Conservation (phyloP, 495 filamentous ascomycete species). For the Podospora pseudopauciseta region DNA sequence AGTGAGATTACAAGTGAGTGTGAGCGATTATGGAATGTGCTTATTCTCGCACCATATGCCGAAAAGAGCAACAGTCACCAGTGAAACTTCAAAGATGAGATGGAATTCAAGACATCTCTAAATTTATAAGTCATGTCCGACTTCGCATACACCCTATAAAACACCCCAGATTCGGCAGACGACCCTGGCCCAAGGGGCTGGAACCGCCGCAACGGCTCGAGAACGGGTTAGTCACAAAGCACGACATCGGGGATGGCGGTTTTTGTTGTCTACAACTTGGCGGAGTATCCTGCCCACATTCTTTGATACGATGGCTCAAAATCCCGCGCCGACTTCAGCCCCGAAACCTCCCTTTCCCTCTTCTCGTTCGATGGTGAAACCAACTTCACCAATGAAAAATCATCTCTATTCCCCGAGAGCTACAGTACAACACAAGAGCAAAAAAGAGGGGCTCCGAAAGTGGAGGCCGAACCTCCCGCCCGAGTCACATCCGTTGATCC, state of each 20-base stretch:
- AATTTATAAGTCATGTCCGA: neutral
- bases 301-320: neutral
- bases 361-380: too few species aligned
- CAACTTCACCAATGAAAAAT: neutral
- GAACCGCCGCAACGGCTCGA: conserved; percentile 10
- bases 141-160: neutral
- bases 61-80: neutral
- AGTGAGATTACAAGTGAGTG: neutral
- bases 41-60: neutral
- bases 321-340: neutral
- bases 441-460: conserved; percentile 3
- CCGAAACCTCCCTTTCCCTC: neutral
- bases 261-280: neutral
- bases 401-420: neutral
- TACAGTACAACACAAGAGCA: neutral
- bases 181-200: conserved; percentile 8
- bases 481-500: neutral
- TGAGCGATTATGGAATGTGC: neutral
- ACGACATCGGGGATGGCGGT: conserved; percentile 7
- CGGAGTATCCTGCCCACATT: neutral
- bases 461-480: neutral
- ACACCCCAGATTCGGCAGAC: neutral
- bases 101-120: neutral
- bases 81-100: neutral
- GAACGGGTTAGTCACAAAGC: conserved; percentile 6